These are phyloP conservation scores for Fusarium tricinctum DNA, from an alignment of 2,329 filamentous ascomycete genomes.

Conservation along the genomic window DNA sequence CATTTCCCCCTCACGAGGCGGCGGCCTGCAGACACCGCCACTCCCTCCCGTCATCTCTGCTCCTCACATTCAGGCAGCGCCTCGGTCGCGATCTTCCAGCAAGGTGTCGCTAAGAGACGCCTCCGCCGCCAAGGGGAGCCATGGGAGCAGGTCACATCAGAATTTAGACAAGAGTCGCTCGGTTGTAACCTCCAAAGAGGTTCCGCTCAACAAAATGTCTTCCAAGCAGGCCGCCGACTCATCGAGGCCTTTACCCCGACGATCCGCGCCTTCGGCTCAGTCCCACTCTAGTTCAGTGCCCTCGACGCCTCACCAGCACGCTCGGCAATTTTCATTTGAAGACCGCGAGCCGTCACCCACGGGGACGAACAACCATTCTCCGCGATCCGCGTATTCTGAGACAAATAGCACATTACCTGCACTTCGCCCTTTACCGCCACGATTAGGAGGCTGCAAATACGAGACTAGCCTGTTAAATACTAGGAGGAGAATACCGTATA, in stretches of 20 bases:
- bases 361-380: conserved; percentile 82
- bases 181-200: conserved; percentile 72
- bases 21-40: conserved; percentile 69
- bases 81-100: conserved; percentile 71
- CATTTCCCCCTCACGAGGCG: conserved; percentile 69
- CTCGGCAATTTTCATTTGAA: conserved; percentile 83
- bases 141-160: conserved; percentile 74
- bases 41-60: conserved; percentile 69
- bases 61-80: conserved; percentile 68
- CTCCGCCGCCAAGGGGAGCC: conserved; percentile 62
- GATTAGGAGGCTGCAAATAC: conserved; percentile 80
- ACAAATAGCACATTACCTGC: conserved; percentile 81
- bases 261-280: conserved; percentile 51
- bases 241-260: conserved; percentile 52
- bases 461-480: conserved; percentile 88
- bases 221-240: conserved; percentile 57
- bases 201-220: conserved; percentile 66
- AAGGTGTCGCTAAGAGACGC: conserved; percentile 71
- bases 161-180: conserved; percentile 72
- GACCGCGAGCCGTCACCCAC: conserved; percentile 86
- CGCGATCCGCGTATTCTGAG: conserved; percentile 90
- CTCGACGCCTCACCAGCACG: conserved; percentile 91
- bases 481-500: conserved; percentile 91
- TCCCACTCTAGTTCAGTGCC: conserved; percentile 88
- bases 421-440: conserved; percentile 73